Evolutionary conservation across 202 grass and related monocot genomes (phyloP), one percentile per base, ranked within the genome.

Genomic region (Saccharum hybrid): DNA sequence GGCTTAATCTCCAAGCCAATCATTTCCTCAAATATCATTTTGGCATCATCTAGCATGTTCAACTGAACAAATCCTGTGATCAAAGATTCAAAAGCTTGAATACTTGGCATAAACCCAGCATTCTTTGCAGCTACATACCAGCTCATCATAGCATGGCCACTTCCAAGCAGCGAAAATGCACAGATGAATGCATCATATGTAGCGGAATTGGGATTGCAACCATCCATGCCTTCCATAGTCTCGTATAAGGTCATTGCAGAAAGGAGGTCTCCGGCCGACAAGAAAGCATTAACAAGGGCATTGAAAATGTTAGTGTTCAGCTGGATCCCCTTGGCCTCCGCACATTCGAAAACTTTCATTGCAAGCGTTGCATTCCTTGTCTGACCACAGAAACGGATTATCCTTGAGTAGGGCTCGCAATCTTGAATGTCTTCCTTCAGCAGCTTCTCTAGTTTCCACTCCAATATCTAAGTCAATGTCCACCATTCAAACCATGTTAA

Each of bases 371-470:
- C 59, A 71, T 89, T 83, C 49, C 71, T 69, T 56, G 76, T 46
- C 30, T 78, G 15, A 51, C 80, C 69, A n/a, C 90, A 86, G 34
- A 89, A 92, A 77, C 19, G 60, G 46, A 89, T 89, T 41, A 92
- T 67, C 28, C 8, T 67, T 3, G 79, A 81, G 68, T 86, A 89
- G 1, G 79, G 83, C 42, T 84, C 72, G 16, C 69, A 71, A 26
- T 83, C 77, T 63, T 42, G 83, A 57, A 77, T 61, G 26, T 60
- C 30, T 80, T 92, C 86, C 64, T 45, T 86, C 14, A 89, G 7
- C 49, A 92, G 80, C 70, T 77, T 92, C 22, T 89, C 83, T 51
- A 89, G 73, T 34, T 89, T 89, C 86, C 86, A 92, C 48, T 89
- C 90, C 68, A 92, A 66, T 21, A 92, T 71, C 90, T 89, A 8